These are phyloP conservation scores for Talaromyces piceae DNA, from an alignment of 2,329 filamentous ascomycete genomes.

Conservation along the genomic window DNA sequence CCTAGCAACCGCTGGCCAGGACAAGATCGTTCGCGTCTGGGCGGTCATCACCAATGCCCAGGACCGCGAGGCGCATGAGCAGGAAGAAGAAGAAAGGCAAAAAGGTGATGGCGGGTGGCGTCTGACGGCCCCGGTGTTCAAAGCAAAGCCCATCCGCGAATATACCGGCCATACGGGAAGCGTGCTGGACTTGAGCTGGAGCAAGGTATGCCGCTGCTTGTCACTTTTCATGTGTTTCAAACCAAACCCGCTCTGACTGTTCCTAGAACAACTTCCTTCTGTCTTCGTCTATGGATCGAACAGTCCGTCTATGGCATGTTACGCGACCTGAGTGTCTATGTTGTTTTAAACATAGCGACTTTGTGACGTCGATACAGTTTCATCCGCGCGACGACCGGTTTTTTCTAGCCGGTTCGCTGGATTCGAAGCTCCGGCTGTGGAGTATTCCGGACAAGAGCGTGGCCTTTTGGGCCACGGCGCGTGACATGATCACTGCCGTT, in stretches of 20 bases:
- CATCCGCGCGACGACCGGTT: constrained; percentile 94
- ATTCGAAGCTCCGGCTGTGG: constrained; percentile 83
- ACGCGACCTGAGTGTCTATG: constrained; percentile 79
- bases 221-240: neutral
- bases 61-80: constrained; percentile 66
- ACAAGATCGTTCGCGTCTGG: constrained; percentile 80
- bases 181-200: constrained; percentile 90
- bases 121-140: constrained; percentile 85
- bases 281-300: constrained; percentile 97
- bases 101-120: constrained; percentile 49
- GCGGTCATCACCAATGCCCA: constrained; percentile 75
- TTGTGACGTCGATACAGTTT: constrained; percentile 90
- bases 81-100: constrained; percentile 52
- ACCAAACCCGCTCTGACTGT: neutral
- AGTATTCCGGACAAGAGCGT: constrained; percentile 96
- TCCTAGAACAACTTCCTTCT: constrained; percentile 80
- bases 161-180: constrained; percentile 79
- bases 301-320: constrained; percentile 87
- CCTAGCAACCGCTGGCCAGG: constrained; percentile 85
- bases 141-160: constrained; percentile 66
- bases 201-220: constrained; percentile 54
- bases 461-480: constrained; percentile 67
- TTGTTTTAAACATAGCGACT: constrained; percentile 89
- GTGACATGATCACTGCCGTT: constrained; percentile 89
- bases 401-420: constrained; percentile 87